Percentiles rank a stretch among this genome's conserved stretches.
These are phyloP conservation scores for Podosphaera aphanis DNA, from an alignment of 2,329 filamentous ascomycete genomes.

Conservation along the genomic window DNA sequence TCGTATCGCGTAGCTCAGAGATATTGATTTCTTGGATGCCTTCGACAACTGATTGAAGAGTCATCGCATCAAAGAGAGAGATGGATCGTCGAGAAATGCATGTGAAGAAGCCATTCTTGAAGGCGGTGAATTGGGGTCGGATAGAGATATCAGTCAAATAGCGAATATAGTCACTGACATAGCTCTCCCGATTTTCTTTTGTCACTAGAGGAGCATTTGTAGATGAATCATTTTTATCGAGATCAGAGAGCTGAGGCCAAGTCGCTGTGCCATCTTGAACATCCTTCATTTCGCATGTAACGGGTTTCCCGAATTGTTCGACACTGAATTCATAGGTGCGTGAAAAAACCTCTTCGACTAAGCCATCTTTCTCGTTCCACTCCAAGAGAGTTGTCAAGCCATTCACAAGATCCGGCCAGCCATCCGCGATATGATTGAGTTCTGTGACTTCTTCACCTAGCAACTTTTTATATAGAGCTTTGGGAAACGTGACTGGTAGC, in stretches of 20 bases:
- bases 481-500: slow-evolving; percentile 70
- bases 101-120: slow-evolving; percentile 55
- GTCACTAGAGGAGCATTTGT: slow-evolving; percentile 48
- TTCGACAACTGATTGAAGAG: slow-evolving; percentile 60
- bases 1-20: slow-evolving; percentile 40
- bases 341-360: slow-evolving; percentile 60
- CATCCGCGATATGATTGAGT: slow-evolving; percentile 58
- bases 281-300: slow-evolving; percentile 31
- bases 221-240: slow-evolving; percentile 12
- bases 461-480: slow-evolving; percentile 61
- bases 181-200: slow-evolving; percentile 51
- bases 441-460: slow-evolving; percentile 44
- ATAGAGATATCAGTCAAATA: slow-evolving; percentile 66
- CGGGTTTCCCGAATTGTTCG: slow-evolving; percentile 29
- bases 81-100: slow-evolving; percentile 51
- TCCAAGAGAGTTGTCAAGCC: slow-evolving; percentile 50
- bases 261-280: not conserved
- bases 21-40: slow-evolving; percentile 65
- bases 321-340: slow-evolving; percentile 72
- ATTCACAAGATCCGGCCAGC: slow-evolving; percentile 62
- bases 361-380: slow-evolving; percentile 52
- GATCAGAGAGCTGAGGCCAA: slow-evolving; percentile 30
- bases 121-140: slow-evolving; percentile 53
- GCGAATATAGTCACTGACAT: slow-evolving; percentile 62
- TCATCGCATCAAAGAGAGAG: slow-evolving; percentile 38